phyloP scores from a whole-genome alignment of 1,139 yeast species.

The Geotrichum histeridarum region DNA sequence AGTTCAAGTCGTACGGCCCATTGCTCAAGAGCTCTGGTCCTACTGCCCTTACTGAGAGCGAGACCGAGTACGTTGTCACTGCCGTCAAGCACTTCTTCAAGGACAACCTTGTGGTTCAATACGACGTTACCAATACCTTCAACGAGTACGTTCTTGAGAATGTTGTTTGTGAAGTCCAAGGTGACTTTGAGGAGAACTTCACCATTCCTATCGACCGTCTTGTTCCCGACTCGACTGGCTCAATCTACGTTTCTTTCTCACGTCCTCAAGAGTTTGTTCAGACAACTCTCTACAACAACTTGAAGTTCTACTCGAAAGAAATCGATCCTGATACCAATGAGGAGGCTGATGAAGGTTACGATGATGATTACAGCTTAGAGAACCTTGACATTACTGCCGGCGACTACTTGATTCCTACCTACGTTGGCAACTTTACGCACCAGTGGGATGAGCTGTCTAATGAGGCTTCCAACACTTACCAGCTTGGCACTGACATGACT shows the following conservation, averaged over 20 bases:
- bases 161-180: slow-evolving; percentile 59
- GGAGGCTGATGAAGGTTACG: slow-evolving; percentile 80
- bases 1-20: slow-evolving; percentile 65
- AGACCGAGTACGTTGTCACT: slow-evolving; percentile 86
- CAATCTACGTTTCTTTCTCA: slow-evolving; percentile 71
- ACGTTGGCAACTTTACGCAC: slow-evolving; percentile 69
- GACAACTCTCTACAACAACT: slow-evolving; percentile 60
- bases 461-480: slow-evolving; percentile 59
- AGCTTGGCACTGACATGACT: slow-evolving; percentile 42
- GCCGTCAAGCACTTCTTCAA: slow-evolving; percentile 79
- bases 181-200: slow-evolving; percentile 55
- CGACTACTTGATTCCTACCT: slow-evolving; percentile 75
- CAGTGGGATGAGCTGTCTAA: slow-evolving; percentile 67
- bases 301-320: slow-evolving; percentile 76
- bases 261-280: slow-evolving; percentile 49
- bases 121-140: slow-evolving; percentile 77
- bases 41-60: slow-evolving; percentile 78
- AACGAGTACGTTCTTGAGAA: slow-evolving; percentile 72
- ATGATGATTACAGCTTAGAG: slow-evolving; percentile 90
- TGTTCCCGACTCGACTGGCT: slow-evolving; percentile 65
- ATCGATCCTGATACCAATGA: slow-evolving; percentile 68
- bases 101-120: slow-evolving; percentile 77
- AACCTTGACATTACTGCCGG: slow-evolving; percentile 72
- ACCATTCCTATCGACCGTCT: slow-evolving; percentile 69
- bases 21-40: slow-evolving; percentile 67